Base-by-base conservation (phyloP, 495 filamentous ascomycete species). In the Penicillium psychrofluorescens region DNA sequence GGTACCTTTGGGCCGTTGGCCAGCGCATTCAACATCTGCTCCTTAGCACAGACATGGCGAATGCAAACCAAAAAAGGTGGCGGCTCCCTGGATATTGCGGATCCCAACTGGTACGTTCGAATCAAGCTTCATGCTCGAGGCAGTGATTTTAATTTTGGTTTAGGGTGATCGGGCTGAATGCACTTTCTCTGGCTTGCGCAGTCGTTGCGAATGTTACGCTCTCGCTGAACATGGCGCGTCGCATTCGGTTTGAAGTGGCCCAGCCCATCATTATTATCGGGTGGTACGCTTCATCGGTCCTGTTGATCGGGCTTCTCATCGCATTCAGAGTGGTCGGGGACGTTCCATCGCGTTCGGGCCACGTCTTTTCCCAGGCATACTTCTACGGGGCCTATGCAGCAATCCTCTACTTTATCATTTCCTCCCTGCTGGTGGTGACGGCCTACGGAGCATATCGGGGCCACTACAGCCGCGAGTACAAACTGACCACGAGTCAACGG, bases 1-100 rank as follows among this genome's bases (percentile, higher is more conserved):
- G 88, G 84, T 35, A 90, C 87, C 0, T 81, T 95, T 42, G 89
- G 89, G 1, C 89, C 89, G 4, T 85, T 92, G 44, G 88, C 88
- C 14, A 83, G 68, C 72, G 81, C 85, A 13, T 88, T 95, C 74
- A 86, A 76, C 58, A 81, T 95, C 33, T 87, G 85, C 57, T 81
- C 85, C 22, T 66, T 95, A 30, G 79, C 82, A 6, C 70, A 79
- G 50, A 73, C 79, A 36, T 94, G 89, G 89, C 71, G 85, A 39
- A 79, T 83, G 49, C 71, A 74, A 38, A 73, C 81, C 36, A 72
- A 70, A 51, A 32, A 59, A 60, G 29, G 67, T 75, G 49, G 63
- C 54, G 42, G 58, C 72, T 85, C 75, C 4, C 15, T 61, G 11
- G 69, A 71, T 46, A 62, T 90, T 30, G 13, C 54, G 7, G 88